Conservation (phyloP, 208 protist genomes). For the Acanthamoeba lenticulata region DNA sequence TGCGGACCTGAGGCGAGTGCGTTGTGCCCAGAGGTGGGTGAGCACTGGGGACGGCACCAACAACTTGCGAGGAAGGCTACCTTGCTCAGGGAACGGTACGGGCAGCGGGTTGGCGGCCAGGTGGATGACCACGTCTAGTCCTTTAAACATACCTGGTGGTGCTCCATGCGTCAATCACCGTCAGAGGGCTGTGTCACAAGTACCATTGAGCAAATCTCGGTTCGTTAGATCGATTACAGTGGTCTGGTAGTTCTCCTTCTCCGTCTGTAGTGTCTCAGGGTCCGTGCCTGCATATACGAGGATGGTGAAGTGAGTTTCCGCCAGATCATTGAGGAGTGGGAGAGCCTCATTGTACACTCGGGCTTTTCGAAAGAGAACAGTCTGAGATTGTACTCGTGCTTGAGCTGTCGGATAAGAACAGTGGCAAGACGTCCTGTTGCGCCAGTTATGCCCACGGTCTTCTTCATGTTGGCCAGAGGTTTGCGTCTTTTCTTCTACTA, state of each 20-base stretch:
- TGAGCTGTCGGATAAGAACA: background rate
- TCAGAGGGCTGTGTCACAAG: background rate
- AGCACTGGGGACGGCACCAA: background rate
- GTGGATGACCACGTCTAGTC: conserved; percentile 15
- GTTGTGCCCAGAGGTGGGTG: background rate
- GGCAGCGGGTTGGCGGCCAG: background rate
- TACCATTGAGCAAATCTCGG: background rate
- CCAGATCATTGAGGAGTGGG: background rate
- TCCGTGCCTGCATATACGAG: background rate
- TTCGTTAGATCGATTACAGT: background rate
- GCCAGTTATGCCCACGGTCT: background rate
- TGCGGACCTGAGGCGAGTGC: background rate
- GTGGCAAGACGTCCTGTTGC: background rate
- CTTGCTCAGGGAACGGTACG: conserved; percentile 24
- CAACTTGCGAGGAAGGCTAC: background rate
- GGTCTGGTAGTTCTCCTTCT: conserved; percentile 6
- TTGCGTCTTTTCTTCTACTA: too few species aligned
- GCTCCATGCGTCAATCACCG: background rate
- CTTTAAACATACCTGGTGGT: background rate
- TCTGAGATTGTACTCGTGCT: background rate
- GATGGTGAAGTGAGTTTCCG: background rate
- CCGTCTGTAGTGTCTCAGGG: background rate
- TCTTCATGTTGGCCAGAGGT: too few species aligned
- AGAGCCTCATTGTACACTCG: background rate
- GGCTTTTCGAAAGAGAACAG: conserved; percentile 16